Conservation (phyloP, 495 filamentous ascomycete genomes). For the Penicillium coprophilum region DNA sequence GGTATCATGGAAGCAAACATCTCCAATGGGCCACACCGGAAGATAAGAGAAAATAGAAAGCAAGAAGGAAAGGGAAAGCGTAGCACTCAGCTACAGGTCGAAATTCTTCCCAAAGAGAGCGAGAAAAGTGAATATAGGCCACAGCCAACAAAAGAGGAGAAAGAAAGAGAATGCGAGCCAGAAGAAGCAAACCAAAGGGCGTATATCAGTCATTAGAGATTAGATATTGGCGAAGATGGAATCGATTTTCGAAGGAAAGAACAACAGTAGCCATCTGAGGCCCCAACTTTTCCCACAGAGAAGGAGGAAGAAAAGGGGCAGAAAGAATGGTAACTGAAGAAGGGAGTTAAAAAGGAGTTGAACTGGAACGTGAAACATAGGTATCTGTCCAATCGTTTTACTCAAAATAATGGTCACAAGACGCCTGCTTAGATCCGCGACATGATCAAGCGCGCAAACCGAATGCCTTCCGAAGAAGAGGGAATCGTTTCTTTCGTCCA, state of each 20-base stretch:
- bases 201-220: slow-evolving; percentile 33
- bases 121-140: slow-evolving; percentile 7
- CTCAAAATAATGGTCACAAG: not conserved
- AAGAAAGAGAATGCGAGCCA: not conserved
- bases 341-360: slow-evolving; percentile 17
- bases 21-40: slow-evolving; percentile 10
- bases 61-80: not conserved
- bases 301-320: slow-evolving; percentile 7
- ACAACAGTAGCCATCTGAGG: slow-evolving; percentile 1
- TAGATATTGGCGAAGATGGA: slow-evolving; percentile 25
- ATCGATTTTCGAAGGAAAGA: slow-evolving; percentile 3
- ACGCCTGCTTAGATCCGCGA: not conserved
- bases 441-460: slow-evolving; percentile 38
- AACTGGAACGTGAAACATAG: slow-evolving; percentile 3
- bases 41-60: not conserved
- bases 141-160: slow-evolving; percentile 6
- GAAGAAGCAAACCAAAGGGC: not conserved
- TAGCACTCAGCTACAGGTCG: not conserved
- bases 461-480: slow-evolving; percentile 49
- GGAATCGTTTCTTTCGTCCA: slow-evolving; percentile 53
- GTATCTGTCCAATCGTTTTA: not conserved
- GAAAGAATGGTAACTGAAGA: slow-evolving; percentile 10
- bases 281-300: not conserved
- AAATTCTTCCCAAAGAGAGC: not conserved
- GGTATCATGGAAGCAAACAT: slow-evolving; percentile 21